Conservation (phyloP, 208 protist species). For the Phytomonas sp. region DNA sequence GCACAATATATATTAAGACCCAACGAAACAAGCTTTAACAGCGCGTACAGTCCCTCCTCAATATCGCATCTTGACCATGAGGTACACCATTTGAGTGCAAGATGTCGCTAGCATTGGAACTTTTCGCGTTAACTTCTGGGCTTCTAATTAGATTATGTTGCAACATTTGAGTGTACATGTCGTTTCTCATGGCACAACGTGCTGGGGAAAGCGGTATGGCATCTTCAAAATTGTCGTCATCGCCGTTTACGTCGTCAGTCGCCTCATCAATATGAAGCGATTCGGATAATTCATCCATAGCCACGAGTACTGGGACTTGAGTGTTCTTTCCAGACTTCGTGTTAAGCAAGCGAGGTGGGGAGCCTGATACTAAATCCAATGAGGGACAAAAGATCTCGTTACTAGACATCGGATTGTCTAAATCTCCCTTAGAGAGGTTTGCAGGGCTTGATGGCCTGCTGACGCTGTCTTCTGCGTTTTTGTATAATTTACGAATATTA, state of each 20-base stretch:
- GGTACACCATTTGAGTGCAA: background rate
- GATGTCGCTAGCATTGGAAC: background rate
- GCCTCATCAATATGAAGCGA: constrained; percentile 2
- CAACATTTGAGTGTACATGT: constrained; percentile 30
- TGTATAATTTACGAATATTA: constrained; percentile 14
- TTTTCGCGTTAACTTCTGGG: background rate
- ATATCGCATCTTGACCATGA: background rate
- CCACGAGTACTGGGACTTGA: background rate
- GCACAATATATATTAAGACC: background rate
- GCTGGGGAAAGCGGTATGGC: constrained; percentile 62
- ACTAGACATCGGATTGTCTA: background rate
- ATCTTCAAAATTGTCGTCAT: constrained; percentile 79
- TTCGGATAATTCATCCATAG: background rate
- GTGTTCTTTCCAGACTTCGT: constrained; percentile 13
- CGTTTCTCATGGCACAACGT: constrained; percentile 48
- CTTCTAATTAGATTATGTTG: background rate
- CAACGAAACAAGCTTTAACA: background rate
- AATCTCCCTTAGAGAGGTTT: background rate
- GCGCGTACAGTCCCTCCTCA: background rate
- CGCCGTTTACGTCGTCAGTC: constrained; percentile 25
- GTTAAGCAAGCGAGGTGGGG: constrained; percentile 20
- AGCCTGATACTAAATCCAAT: constrained; percentile 6
- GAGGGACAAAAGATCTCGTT: background rate
- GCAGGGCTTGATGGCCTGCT: background rate
- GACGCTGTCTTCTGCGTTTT: constrained; percentile 9